These are phyloP conservation scores for Spinacia oleracea DNA, from an alignment of 179 eudicot genomes.

Conservation along the genomic window DNA sequence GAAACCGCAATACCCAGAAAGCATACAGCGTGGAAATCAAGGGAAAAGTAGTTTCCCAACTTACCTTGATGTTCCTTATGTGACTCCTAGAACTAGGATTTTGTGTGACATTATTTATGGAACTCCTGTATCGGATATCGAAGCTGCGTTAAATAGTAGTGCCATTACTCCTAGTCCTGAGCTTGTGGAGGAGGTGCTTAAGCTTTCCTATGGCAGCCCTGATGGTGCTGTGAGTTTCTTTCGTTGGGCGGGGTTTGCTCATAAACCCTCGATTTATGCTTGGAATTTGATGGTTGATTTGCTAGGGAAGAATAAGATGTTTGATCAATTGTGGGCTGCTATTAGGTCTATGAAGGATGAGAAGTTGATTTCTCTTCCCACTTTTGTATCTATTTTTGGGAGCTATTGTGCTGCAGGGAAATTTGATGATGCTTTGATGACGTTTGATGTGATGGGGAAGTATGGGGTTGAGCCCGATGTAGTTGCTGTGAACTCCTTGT, in stretches of 20 bases:
- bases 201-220: slow-evolving; percentile 57
- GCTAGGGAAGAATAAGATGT: slow-evolving; percentile 68
- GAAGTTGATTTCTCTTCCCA: slow-evolving; percentile 43
- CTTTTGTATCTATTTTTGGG: slow-evolving; percentile 67
- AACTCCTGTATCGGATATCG: slow-evolving; percentile 37
- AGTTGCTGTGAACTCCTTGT: slow-evolving; percentile 60
- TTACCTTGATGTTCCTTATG: slow-evolving; percentile 41
- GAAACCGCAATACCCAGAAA: slow-evolving; percentile 26
- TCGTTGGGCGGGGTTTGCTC: slow-evolving; percentile 59
- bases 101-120: slow-evolving; percentile 56
- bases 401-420: slow-evolving; percentile 64
- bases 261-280: slow-evolving; percentile 48
- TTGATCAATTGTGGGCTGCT: slow-evolving; percentile 89
- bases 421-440: slow-evolving; percentile 65
- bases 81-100: slow-evolving; percentile 49
- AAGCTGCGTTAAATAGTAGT: slow-evolving; percentile 42
- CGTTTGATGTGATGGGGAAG: slow-evolving; percentile 78
- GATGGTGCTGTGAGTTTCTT: slow-evolving; percentile 62
- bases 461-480: slow-evolving; percentile 69
- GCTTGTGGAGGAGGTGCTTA: slow-evolving; percentile 63
- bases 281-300: slow-evolving; percentile 92
- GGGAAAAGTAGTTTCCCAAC: slow-evolving; percentile 35
- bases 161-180: slow-evolving; percentile 54
- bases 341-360: slow-evolving; percentile 76
- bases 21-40: slow-evolving; percentile 3